Evolutionary conservation across 2,329 filamentous ascomycete species (phyloP).

Genomic region (Curvularia sp.): DNA sequence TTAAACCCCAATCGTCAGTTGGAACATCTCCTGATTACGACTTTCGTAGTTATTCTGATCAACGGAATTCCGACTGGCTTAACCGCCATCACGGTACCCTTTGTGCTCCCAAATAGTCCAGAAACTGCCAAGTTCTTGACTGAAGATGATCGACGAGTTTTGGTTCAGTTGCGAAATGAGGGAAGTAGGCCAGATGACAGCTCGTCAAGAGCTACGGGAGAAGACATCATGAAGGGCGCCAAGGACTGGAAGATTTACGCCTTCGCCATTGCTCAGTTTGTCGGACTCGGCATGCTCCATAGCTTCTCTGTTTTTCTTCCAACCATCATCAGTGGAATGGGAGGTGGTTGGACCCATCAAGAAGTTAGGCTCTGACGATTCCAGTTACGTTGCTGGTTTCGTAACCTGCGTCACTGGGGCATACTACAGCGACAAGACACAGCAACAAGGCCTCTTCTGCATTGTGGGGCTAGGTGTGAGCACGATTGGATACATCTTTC

Average conservation of each 20-base stretch:
- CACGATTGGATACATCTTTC: constrained; percentile 59
- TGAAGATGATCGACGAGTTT: constrained; percentile 33
- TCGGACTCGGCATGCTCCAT: constrained; percentile 35
- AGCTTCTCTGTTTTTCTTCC: constrained; percentile 41
- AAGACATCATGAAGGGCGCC: constrained; percentile 59
- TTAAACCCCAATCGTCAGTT: neutral
- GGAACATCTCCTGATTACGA: neutral
- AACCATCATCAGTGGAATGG: constrained; percentile 40
- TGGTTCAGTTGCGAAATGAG: constrained; percentile 42
- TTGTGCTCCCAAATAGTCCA: constrained; percentile 59
- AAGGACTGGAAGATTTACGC: constrained; percentile 44
- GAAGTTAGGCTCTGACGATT: constrained; percentile 41
- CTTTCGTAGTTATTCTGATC: constrained; percentile 33
- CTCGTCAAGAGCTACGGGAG: constrained; percentile 56
- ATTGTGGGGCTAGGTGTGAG: constrained; percentile 46
- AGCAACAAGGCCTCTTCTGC: constrained; percentile 40
- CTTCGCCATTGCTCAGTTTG: constrained; percentile 57
- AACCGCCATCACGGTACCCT: constrained; percentile 56
- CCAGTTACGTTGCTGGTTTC: constrained; percentile 42
- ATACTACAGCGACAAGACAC: constrained; percentile 36
- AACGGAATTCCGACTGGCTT: constrained; percentile 41
- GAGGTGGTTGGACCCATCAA: constrained; percentile 33
- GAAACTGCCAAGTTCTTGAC: constrained; percentile 46
- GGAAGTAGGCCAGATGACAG: constrained; percentile 54
- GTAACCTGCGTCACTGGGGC: constrained; percentile 34